Base-by-base conservation (phyloP, 352 stramenopile species). In the Halophytophthora batemanensis region DNA sequence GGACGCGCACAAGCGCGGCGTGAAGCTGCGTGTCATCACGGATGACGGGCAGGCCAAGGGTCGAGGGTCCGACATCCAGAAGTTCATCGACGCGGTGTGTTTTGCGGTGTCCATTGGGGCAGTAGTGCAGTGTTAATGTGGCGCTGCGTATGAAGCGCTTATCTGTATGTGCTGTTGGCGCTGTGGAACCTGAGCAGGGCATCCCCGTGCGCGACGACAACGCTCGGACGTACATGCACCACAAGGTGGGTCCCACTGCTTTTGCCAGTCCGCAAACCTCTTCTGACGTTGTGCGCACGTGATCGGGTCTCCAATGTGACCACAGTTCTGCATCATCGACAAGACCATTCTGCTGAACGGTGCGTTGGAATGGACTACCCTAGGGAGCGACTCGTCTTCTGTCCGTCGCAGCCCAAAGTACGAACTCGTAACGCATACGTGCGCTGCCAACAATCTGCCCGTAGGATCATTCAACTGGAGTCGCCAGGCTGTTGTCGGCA, bases 401-500 rank as follows among this genome's bases (percentile, higher is more conserved):
- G n/a, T n/a, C n/a, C n/a, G n/a, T n/a, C n/a, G n/a, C n/a, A n/a
- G n/a, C n/a, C n/a, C n/a, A n/a, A n/a, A n/a, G n/a, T n/a, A n/a
- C n/a, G n/a, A 21, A 31, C 29, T 45, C 18, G 14, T 6, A 15
- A 13, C 19, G 21, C 13, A 12, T 15, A 40, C 7, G 12, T 39
- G 36, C 23, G 38, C 43, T 13, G 23, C 34, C 18, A 15, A 35
- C 22, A 51, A 25, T 14, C 29, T 29, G 8, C 23, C 10, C 37
- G 21, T 25, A 80, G 72, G 73, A 11, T 86, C 77, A 7, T 88
- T 88, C 71, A 88, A 86, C 56, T 88, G 75, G 77, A 88, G 77
- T 59, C 75, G 71, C 19, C 77, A 88, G 48, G 75, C 75, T 13
- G 69, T 88, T 12, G 36, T 84, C 7, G 75, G 75, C 34, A 88